phyloP scores from a whole-genome alignment of 768 basidiomycete genomes.

The Leccinum arenicola region DNA sequence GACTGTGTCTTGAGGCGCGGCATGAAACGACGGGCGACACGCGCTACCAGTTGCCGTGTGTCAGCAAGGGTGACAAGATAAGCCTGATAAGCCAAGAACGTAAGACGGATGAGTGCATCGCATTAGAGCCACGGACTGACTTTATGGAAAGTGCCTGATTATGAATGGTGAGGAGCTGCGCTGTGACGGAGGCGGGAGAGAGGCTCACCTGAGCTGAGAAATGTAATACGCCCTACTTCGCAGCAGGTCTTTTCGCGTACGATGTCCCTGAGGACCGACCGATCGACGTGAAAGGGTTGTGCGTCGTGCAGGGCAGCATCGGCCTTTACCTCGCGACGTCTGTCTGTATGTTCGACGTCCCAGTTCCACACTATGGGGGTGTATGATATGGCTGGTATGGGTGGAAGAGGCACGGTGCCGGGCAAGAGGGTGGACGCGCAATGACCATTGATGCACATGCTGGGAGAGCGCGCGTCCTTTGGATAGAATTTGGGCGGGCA shows the following conservation, averaged over 20 bases:
- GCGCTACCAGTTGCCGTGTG: conserved; percentile 63
- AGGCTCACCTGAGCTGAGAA: conserved; percentile 68
- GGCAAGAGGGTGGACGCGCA: conserved; percentile 8
- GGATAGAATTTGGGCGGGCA: not conserved
- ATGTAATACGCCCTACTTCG: conserved; percentile 67
- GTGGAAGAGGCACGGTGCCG: conserved; percentile 23
- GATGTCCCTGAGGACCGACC: conserved; percentile 71
- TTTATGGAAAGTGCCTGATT: conserved; percentile 81
- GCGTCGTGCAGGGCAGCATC: conserved; percentile 61
- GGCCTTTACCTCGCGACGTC: conserved; percentile 58
- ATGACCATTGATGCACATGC: conserved; percentile 12
- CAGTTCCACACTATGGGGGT: conserved; percentile 60
- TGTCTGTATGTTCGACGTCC: conserved; percentile 69
- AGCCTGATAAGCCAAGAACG: conserved; percentile 43
- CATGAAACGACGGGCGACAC: conserved; percentile 84
- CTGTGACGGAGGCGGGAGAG: conserved; percentile 10
- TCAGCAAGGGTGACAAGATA: conserved; percentile 71
- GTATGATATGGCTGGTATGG: conserved; percentile 5
- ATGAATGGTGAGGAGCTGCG: conserved; percentile 1
- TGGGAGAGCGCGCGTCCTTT: not conserved
- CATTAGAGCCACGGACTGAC: conserved; percentile 31
- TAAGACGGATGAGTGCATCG: conserved; percentile 2
- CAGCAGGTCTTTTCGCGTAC: conserved; percentile 66
- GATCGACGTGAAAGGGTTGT: conserved; percentile 72
- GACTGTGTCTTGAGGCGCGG: conserved; percentile 84